These are phyloP conservation scores for Emmonsia crescens DNA, from an alignment of 2,329 filamentous ascomycete genomes.

Conservation along the genomic window DNA sequence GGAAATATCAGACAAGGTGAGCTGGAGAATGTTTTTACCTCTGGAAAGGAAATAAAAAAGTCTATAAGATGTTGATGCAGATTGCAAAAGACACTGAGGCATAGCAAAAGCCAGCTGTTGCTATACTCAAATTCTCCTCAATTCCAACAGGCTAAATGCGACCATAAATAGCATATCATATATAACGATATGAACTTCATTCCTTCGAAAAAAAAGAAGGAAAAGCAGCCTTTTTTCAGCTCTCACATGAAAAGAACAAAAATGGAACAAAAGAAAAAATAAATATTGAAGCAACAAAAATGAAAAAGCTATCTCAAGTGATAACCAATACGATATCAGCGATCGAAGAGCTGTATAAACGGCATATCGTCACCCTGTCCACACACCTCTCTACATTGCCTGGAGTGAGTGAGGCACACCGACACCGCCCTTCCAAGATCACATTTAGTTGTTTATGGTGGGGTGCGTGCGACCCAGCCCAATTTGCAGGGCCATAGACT, in stretches of 20 bases:
- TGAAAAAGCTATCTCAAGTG: background rate
- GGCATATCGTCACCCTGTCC: background rate
- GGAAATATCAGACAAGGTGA: background rate
- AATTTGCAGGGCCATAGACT: background rate
- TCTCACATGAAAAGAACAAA: slow-evolving; percentile 8
- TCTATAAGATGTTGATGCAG: background rate
- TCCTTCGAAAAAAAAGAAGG: background rate
- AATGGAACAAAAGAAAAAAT: background rate
- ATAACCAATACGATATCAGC: slow-evolving; percentile 8
- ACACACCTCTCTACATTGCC: background rate
- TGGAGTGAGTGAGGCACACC: slow-evolving; percentile 6
- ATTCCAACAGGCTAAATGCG: background rate
- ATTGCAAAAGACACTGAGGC: background rate
- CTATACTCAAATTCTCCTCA: slow-evolving; percentile 1
- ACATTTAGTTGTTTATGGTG: background rate
- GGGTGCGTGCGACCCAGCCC: background rate
- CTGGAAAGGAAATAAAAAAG: background rate
- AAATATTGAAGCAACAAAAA: background rate
- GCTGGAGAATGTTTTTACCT: background rate
- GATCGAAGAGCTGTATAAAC: background rate
- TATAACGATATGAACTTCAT: background rate
- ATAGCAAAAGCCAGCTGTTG: slow-evolving; percentile 10
- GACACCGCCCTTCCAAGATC: slow-evolving; percentile 3
- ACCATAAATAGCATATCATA: background rate
- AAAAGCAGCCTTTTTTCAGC: background rate